A percentile compares a stretch with the other conserved stretches of the same genome.
phyloP scores from a whole-genome alignment of 2,329 filamentous ascomycete genomes.

The Aspergillus sp. region DNA sequence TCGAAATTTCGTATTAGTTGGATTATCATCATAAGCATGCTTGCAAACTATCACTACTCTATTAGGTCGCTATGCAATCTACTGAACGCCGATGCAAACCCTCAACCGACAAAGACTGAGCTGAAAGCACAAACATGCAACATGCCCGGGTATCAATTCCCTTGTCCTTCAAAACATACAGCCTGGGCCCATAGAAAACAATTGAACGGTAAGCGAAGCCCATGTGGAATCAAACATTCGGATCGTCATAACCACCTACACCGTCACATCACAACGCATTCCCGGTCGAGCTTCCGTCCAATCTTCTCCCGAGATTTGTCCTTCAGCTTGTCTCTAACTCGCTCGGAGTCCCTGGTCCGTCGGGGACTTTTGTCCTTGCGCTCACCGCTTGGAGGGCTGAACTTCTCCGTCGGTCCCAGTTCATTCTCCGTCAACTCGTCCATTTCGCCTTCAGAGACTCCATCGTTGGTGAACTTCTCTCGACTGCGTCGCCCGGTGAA shows the following conservation, averaged over 20 bases:
- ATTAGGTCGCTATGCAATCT: background rate
- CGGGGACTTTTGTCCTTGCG: constrained; percentile 27
- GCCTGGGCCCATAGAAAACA: background rate
- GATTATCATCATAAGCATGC: background rate
- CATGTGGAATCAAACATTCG: background rate
- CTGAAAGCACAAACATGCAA: constrained; percentile 9
- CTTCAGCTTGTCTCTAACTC: constrained; percentile 32
- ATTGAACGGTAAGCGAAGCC: background rate
- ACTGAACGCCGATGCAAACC: background rate
- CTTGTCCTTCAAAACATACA: background rate
- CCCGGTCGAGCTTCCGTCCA: constrained; percentile 41
- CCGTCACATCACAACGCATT: constrained; percentile 47
- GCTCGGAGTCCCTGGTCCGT: constrained; percentile 25
- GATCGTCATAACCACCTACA: background rate
- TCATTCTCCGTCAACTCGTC: constrained; percentile 31
- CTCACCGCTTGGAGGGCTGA: constrained; percentile 19
- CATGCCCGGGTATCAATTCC: constrained; percentile 14
- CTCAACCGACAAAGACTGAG: background rate
- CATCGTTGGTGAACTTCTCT: constrained; percentile 33
- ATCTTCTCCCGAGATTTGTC: constrained; percentile 39
- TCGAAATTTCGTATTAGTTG: background rate
- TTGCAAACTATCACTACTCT: background rate
- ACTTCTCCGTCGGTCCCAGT: constrained; percentile 18
- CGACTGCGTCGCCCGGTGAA: constrained; percentile 35
- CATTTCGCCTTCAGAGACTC: constrained; percentile 28